Evolutionary conservation across 169 alveolate genomes (phyloP).

Genomic region (Eimeria brunetti): DNA sequence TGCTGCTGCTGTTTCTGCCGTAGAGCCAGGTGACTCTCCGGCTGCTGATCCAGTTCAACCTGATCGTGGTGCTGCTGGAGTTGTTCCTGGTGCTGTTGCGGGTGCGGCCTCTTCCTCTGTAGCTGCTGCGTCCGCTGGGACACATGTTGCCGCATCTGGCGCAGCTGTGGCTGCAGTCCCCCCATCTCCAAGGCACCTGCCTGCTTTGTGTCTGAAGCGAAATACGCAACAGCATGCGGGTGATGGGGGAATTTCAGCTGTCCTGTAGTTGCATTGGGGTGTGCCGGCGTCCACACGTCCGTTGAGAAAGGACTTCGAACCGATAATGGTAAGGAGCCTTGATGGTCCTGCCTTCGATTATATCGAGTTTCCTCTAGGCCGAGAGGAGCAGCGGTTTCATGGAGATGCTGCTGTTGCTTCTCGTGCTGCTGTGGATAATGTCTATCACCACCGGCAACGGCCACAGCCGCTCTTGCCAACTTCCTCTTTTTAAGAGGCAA

Average conservation of each 20-base stretch:
- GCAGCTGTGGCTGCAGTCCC: background rate
- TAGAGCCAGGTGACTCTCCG: background rate
- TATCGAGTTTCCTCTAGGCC: background rate
- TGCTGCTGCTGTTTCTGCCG: background rate
- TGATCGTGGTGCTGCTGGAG: background rate
- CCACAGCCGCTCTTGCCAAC: background rate
- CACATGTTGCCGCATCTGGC: conserved; percentile 4
- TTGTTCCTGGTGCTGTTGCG: background rate
- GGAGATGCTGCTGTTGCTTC: background rate
- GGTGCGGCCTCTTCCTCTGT: background rate
- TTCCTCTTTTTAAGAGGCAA: too few species aligned
- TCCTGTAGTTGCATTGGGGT: too few species aligned
- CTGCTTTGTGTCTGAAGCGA: too few species aligned
- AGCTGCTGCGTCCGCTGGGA: background rate
- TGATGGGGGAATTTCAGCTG: too few species aligned
- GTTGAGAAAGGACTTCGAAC: too few species aligned
- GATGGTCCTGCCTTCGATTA: too few species aligned
- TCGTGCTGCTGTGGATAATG: background rate
- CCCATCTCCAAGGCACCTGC: background rate
- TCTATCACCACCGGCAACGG: too few species aligned
- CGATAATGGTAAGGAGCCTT: too few species aligned
- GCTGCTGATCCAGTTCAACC: background rate
- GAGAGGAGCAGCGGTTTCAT: background rate
- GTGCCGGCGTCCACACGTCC: too few species aligned
- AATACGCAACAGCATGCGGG: too few species aligned